These are phyloP conservation scores for Phycomyces nitens DNA, from an alignment of 192 early-diverging fungal genomes.

Conservation along the genomic window DNA sequence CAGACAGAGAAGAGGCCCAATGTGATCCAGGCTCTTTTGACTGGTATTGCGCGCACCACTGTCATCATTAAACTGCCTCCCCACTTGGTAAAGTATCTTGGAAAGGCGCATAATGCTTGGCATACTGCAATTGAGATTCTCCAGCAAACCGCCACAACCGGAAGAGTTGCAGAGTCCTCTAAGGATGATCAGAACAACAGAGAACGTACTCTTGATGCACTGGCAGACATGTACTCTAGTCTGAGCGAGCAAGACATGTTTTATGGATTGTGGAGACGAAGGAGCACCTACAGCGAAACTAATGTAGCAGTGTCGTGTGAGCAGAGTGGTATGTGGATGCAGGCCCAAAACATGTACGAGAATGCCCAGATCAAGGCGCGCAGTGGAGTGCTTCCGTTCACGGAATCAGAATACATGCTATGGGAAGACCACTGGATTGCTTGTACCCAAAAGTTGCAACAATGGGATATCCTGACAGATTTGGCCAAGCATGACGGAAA, in stretches of 20 bases:
- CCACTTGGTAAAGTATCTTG: slow-evolving; percentile 89
- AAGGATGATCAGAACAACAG: slow-evolving; percentile 88
- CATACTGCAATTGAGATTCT: slow-evolving; percentile 83
- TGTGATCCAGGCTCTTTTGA: slow-evolving; percentile 88
- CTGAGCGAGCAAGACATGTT: slow-evolving; percentile 94
- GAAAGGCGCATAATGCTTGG: slow-evolving; percentile 92
- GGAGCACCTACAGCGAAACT: slow-evolving; percentile 87
- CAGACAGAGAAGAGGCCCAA: slow-evolving; percentile 86
- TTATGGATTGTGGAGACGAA: slow-evolving; percentile 87
- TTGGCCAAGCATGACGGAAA: slow-evolving; percentile 88
- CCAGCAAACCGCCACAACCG: slow-evolving; percentile 59
- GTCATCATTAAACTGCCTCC: slow-evolving; percentile 83
- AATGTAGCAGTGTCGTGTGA: slow-evolving; percentile 95
- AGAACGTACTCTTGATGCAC: slow-evolving; percentile 86
- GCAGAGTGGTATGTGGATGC: slow-evolving; percentile 89
- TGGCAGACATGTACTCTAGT: slow-evolving; percentile 77
- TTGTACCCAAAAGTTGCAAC: slow-evolving; percentile 88
- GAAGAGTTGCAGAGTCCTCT: slow-evolving; percentile 37
- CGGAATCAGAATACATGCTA: slow-evolving; percentile 91
- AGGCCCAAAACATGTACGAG: slow-evolving; percentile 90
- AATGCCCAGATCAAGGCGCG: slow-evolving; percentile 89
- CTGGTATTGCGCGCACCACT: slow-evolving; percentile 74
- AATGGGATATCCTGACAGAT: slow-evolving; percentile 96
- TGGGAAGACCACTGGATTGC: slow-evolving; percentile 98
- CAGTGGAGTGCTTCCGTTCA: slow-evolving; percentile 79